Percentiles rank a stretch among this genome's conserved stretches.
These are phyloP conservation scores for Sarocladium brachiariae DNA, from an alignment of 2,329 filamentous ascomycete genomes.

Conservation along the genomic window DNA sequence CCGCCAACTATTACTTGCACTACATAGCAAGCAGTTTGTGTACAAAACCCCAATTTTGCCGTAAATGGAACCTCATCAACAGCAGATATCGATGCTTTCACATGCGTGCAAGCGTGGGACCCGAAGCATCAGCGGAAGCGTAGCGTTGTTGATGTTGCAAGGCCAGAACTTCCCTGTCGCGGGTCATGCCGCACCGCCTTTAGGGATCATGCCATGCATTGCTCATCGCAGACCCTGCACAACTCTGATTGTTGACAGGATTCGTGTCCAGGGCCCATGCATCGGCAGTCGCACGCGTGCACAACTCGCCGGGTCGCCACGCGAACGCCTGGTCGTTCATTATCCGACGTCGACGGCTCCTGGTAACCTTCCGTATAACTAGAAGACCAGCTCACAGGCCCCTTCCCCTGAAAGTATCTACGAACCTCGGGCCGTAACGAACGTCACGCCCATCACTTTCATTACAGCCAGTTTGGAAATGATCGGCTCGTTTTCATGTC, in stretches of 20 bases:
- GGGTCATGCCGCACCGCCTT: conserved; percentile 2
- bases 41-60: no score
- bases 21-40: no score
- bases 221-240: conserved; percentile 8
- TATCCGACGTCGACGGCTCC: no score
- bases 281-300: conserved; percentile 7
- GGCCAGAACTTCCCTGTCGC: conserved; percentile 7
- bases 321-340: background rate
- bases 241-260: conserved; percentile 4
- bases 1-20: no score
- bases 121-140: no score
- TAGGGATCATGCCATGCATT: conserved; percentile 7
- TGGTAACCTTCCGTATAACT: no score
- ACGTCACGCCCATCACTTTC: no score
- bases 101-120: background rate
- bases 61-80: no score
- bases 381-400: no score
- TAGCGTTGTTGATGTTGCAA: conserved; percentile 3
- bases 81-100: no score
- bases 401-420: background rate
- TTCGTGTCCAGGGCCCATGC: conserved; percentile 4
- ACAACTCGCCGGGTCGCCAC: background rate
- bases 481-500: background rate
- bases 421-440: no score
- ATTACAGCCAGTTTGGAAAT: no score